Conservation (phyloP, 1,139 yeast genomes). For the Taiozyma sp. region DNA sequence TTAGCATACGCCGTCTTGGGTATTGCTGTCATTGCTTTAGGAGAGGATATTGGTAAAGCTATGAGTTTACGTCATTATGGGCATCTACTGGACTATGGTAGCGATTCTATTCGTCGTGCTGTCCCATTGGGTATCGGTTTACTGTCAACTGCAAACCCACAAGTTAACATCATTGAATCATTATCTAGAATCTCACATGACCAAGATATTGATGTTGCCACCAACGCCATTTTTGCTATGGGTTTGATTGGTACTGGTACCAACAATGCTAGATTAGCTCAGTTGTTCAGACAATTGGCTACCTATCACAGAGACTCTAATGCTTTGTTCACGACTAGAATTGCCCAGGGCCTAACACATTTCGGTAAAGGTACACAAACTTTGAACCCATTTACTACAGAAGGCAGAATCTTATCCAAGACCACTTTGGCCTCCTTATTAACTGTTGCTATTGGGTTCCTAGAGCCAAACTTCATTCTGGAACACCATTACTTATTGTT, state of each 20-base stretch:
- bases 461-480: conserved; percentile 68
- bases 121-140: conserved; percentile 98
- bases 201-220: conserved; percentile 90
- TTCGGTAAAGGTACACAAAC: conserved; percentile 93
- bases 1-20: conserved; percentile 94
- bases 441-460: conserved; percentile 78
- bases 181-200: conserved; percentile 96
- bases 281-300: conserved; percentile 89
- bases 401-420: conserved; percentile 82
- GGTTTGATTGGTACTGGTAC: conserved; percentile 99
- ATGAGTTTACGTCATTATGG: conserved; percentile 97
- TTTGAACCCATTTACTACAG: conserved; percentile 84
- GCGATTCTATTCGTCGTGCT: conserved; percentile 84
- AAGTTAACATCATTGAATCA: conserved; percentile 96
- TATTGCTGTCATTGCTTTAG: conserved; percentile 92
- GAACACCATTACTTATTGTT: conserved; percentile 80
- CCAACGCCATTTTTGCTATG: conserved; percentile 94
- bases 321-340: conserved; percentile 86
- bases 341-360: conserved; percentile 93
- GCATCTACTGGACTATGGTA: conserved; percentile 97
- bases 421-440: conserved; percentile 88
- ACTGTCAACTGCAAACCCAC: conserved; percentile 90
- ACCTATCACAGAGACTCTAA: conserved; percentile 92
- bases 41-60: conserved; percentile 97
- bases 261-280: conserved; percentile 96